phyloP scores from a whole-genome alignment of 257 asterid genomes.

The Petunia secreta region DNA sequence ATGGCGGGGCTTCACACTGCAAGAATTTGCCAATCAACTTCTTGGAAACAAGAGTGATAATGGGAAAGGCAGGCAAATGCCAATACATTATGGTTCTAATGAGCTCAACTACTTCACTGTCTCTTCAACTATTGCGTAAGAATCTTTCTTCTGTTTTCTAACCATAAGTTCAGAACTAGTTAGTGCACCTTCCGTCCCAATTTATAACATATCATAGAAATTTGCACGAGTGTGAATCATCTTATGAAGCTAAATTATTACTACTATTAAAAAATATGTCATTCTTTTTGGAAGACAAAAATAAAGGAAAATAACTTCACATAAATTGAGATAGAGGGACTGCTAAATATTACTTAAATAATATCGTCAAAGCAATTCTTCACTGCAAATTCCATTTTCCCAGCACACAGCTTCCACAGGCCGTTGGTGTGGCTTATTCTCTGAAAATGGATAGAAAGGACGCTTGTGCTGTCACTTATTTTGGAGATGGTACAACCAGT shows the following conservation, averaged over 20 bases:
- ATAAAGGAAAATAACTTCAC: no score
- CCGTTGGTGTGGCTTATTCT: slow-evolving; percentile 91
- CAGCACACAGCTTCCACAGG: slow-evolving; percentile 98
- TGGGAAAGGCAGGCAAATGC: slow-evolving; percentile 98
- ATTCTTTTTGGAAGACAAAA: no score
- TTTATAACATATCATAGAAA: not conserved
- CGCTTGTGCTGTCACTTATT: slow-evolving; percentile 79
- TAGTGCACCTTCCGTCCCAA: not conserved
- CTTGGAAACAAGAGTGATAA: slow-evolving; percentile 68
- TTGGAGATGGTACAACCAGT: slow-evolving; percentile 86
- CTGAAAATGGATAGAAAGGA: slow-evolving; percentile 82
- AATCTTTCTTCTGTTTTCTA: not conserved
- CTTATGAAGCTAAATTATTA: no score
- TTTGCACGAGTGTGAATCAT: no score
- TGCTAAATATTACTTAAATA: no score
- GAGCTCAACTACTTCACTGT: slow-evolving; percentile 65
- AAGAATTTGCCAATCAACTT: slow-evolving; percentile 75
- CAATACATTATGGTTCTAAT: slow-evolving; percentile 90
- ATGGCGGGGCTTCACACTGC: slow-evolving; percentile 87
- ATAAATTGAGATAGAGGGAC: no score
- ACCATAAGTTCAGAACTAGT: not conserved
- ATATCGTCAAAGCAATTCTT: not conserved
- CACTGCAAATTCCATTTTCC: not conserved
- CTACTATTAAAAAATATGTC: no score
- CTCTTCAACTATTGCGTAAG: slow-evolving; percentile 88